Percentiles rank a stretch among this genome's conserved stretches.
Conservation (phyloP, 2,329 filamentous ascomycete species). For the Diaporthe velutina region DNA sequence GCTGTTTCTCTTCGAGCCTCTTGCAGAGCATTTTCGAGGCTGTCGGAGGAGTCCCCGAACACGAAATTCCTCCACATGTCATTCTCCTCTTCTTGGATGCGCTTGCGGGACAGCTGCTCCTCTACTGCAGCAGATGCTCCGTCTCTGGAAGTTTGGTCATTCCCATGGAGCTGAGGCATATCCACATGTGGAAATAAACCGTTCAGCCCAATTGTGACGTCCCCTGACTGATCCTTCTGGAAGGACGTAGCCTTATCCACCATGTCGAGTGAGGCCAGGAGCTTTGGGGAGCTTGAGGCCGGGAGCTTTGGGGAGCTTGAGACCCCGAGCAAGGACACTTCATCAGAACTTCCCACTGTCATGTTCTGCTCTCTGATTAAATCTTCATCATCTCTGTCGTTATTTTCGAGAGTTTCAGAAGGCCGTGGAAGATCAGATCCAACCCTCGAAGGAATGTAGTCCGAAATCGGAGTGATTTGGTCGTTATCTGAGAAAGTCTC, state of each 20-base stretch:
- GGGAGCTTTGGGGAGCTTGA: constrained; percentile 6
- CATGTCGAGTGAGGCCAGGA: not conserved
- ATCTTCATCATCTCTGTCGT: not conserved
- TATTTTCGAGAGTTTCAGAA: not conserved
- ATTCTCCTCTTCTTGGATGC: constrained; percentile 35
- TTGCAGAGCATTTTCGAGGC: constrained; percentile 39
- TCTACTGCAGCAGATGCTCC: constrained; percentile 30
- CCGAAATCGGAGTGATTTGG: no score
- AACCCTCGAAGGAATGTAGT: not conserved
- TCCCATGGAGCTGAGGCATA: not conserved
- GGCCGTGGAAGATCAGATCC: not conserved
- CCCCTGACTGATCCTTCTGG: not conserved
- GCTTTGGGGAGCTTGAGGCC: constrained; percentile 5
- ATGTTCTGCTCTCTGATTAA: no score
- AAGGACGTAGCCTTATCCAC: not conserved
- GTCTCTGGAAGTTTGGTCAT: constrained; percentile 1
- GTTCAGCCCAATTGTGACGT: not conserved
- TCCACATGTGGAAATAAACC: no score
- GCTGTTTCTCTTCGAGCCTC: constrained; percentile 43
- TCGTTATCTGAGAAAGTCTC: not conserved
- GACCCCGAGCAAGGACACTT: constrained; percentile 6
- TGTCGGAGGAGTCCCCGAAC: constrained; percentile 40
- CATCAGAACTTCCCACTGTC: not conserved
- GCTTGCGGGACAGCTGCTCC: not conserved
- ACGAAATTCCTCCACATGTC: constrained; percentile 47